Percentiles rank a stretch among this genome's conserved stretches.
Conservation (phyloP, 1,139 yeast species). For the Candida buenavistaensis region DNA sequence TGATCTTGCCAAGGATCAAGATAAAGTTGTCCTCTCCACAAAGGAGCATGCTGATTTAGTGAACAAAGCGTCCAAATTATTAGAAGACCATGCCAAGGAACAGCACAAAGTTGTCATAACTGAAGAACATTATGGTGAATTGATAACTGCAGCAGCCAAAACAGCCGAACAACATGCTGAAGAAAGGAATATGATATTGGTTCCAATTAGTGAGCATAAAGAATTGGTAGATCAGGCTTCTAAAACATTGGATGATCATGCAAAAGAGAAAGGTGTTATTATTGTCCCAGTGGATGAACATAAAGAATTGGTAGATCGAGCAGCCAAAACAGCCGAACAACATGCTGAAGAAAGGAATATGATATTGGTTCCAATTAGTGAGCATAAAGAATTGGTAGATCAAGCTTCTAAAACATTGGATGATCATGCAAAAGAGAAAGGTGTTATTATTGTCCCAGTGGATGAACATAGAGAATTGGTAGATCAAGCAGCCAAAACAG, state of each 20-base stretch:
- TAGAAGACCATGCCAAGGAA: slow-evolving; percentile 15
- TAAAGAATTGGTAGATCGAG: slow-evolving; percentile 7
- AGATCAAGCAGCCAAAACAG: slow-evolving; percentile 4
- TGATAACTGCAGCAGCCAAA: slow-evolving; percentile 13
- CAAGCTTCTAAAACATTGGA: slow-evolving; percentile 11
- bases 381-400: slow-evolving; percentile 12
- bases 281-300: slow-evolving; percentile 7
- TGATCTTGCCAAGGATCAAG: slow-evolving; percentile 15
- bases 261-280: slow-evolving; percentile 16
- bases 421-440: slow-evolving; percentile 13
- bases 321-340: slow-evolving; percentile 6
- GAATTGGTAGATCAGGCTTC: slow-evolving; percentile 9
- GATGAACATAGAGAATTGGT: slow-evolving; percentile 13
- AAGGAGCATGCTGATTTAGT: slow-evolving; percentile 7
- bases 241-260: slow-evolving; percentile 12
- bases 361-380: slow-evolving; percentile 11
- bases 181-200: slow-evolving; percentile 8
- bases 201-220: slow-evolving; percentile 7
- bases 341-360: slow-evolving; percentile 17
- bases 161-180: slow-evolving; percentile 13
- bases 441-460: slow-evolving; percentile 12
- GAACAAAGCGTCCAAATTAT: slow-evolving; percentile 7
- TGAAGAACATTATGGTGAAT: slow-evolving; percentile 10
- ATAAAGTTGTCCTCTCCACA: slow-evolving; percentile 13
- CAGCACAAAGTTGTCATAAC: slow-evolving; percentile 13